Evolutionary conservation across 805 yeast genomes (phyloP).

Genomic region (Barnettozyma siamensis): DNA sequence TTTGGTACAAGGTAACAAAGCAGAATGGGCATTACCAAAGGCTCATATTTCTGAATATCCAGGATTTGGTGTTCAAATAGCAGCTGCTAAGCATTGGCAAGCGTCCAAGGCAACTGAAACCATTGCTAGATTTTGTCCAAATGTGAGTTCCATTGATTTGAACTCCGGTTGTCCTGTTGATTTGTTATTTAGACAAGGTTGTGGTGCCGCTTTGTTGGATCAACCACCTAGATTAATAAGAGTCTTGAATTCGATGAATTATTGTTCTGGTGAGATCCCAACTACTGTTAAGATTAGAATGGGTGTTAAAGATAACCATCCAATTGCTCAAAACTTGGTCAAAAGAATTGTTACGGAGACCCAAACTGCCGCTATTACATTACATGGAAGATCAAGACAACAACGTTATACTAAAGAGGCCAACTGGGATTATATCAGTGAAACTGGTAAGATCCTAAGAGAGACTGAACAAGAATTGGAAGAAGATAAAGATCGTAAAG

Average conservation of each 20-base stretch:
- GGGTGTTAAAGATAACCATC: slow-evolving; percentile 80
- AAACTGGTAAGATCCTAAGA: slow-evolving; percentile 64
- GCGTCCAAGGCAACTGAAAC: slow-evolving; percentile 91
- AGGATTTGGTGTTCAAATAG: slow-evolving; percentile 91
- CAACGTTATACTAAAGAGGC: slow-evolving; percentile 91
- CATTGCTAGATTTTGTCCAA: slow-evolving; percentile 47
- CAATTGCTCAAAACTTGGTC: slow-evolving; percentile 79
- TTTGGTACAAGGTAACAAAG: slow-evolving; percentile 78
- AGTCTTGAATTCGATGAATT: slow-evolving; percentile 82
- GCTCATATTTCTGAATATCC: slow-evolving; percentile 79
- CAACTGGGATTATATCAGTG: slow-evolving; percentile 84
- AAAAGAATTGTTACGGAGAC: slow-evolving; percentile 68
- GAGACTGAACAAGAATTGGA: slow-evolving; percentile 46
- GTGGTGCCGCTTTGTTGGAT: slow-evolving; percentile 90
- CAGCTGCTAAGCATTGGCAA: slow-evolving; percentile 88
- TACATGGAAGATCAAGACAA: slow-evolving; percentile 95
- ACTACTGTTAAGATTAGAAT: slow-evolving; percentile 89
- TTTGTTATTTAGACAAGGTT: slow-evolving; percentile 87
- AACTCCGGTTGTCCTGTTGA: slow-evolving; percentile 99
- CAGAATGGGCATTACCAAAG: slow-evolving; percentile 97
- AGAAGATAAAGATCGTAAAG: slow-evolving; percentile 56
- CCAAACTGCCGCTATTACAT: slow-evolving; percentile 83
- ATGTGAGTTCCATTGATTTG: slow-evolving; percentile 78
- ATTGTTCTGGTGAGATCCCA: slow-evolving; percentile 85
- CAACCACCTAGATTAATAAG: slow-evolving; percentile 77